Evolutionary conservation across 352 stramenopile genomes (phyloP), one percentile per base, ranked within the genome.

Genomic region (Phytopythium oedochilum): DNA sequence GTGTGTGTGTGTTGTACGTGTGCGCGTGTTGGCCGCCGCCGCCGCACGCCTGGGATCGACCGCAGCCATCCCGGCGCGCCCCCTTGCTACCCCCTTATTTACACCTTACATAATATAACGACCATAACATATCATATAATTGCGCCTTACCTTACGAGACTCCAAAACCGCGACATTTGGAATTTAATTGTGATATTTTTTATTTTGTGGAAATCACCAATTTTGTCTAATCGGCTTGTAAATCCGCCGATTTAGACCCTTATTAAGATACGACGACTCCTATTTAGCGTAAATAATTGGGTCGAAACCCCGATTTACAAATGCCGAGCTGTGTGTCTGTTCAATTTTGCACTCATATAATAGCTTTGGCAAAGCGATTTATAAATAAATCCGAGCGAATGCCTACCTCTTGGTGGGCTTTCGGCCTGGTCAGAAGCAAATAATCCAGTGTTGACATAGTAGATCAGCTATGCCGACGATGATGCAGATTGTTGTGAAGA

Each of bases 91-190:
- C 46, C 47, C 47, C 78, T 72, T 89, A 89, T 89, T 89, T 87
- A 87, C 76, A 83, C 31, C 81, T 73, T 73, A 75, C 78, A 87
- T 89, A 87, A 87, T 87, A 89, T 86, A 78, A 81, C 66, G 20
- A 54, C n/a, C n/a, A n/a, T n/a, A n/a, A n/a, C n/a, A n/a, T n/a
- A n/a, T n/a, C n/a, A n/a, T n/a, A n/a, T n/a, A n/a, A n/a, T n/a
- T n/a, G n/a, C n/a, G n/a, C n/a, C n/a, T n/a, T n/a, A n/a, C n/a
- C n/a, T n/a, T n/a, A n/a, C n/a, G n/a, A n/a, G n/a, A n/a, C n/a
- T n/a, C n/a, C n/a, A n/a, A n/a, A n/a, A n/a, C n/a, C n/a, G n/a
- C n/a, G n/a, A n/a, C n/a, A n/a, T n/a, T n/a, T n/a, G n/a, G n/a
- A n/a, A n/a, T n/a, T n/a, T n/a, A n/a, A n/a, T n/a, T n/a, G n/a